Conservation (phyloP, 176 grass and related monocot genomes). For the Triticum turgidum region DNA sequence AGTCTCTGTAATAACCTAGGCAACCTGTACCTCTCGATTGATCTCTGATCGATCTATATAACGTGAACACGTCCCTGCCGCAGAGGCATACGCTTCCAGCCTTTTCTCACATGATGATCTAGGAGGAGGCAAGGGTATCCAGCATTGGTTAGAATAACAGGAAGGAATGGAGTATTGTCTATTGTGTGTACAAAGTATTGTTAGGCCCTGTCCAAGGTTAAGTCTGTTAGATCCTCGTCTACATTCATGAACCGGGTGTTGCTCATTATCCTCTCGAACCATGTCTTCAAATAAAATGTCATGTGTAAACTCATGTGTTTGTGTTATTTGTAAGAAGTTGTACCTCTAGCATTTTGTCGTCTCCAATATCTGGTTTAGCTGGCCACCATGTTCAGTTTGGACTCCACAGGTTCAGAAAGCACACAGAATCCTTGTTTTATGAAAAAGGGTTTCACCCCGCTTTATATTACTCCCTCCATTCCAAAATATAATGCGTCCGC, state of each 20-base stretch:
- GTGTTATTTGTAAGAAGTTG: slow-evolving; percentile 12
- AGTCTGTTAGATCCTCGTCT: slow-evolving; percentile 32
- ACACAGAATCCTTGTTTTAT: not conserved
- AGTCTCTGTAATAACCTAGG: too few species aligned
- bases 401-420: not conserved
- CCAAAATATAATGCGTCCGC: too few species aligned
- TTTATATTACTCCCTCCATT: too few species aligned
- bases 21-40: too few species aligned
- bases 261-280: slow-evolving; percentile 15
- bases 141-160: slow-evolving; percentile 51
- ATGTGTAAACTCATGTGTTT: slow-evolving; percentile 24
- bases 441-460: too few species aligned
- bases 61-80: too few species aligned
- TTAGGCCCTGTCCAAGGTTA: slow-evolving; percentile 20
- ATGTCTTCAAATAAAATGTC: slow-evolving; percentile 8
- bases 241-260: slow-evolving; percentile 20
- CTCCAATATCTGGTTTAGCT: not conserved
- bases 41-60: too few species aligned
- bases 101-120: not conserved
- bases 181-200: too few species aligned
- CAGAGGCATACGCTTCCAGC: too few species aligned
- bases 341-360: not conserved
- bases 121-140: slow-evolving; percentile 32
- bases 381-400: not conserved
- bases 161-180: slow-evolving; percentile 2